A percentile compares a stretch with the other conserved stretches of the same genome.
Conservation (phyloP, 345 rosid species). For the Nasturtium officinale region DNA sequence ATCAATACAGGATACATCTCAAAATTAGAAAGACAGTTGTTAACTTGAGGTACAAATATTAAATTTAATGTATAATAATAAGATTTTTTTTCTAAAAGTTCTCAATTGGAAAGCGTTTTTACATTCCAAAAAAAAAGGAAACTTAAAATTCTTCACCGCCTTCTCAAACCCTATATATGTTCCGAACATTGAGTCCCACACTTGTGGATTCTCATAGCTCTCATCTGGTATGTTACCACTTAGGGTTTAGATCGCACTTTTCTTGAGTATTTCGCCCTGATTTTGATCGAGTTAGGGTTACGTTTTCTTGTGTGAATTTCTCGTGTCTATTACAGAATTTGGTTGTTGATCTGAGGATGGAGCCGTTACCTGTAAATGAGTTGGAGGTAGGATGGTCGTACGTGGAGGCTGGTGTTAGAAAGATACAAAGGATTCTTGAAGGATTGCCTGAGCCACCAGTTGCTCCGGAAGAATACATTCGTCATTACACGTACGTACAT, state of each 20-base stretch:
- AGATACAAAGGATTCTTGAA: constrained; percentile 68
- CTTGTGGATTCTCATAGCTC: constrained; percentile 5
- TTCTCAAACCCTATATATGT: constrained; percentile 12
- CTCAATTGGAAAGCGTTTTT: neutral
- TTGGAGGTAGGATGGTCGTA: constrained; percentile 64
- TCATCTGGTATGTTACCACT: no score
- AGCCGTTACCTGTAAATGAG: constrained; percentile 22
- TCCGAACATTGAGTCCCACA: no score
- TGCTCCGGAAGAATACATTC: constrained; percentile 50
- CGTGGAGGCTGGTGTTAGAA: constrained; percentile 58
- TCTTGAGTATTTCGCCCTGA: neutral
- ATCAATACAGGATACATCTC: no score
- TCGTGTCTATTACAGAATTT: neutral
- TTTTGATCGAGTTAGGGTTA: neutral
- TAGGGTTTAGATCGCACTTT: no score
- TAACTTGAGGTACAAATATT: no score
- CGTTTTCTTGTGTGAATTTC: neutral
- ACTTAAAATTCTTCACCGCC: constrained; percentile 14
- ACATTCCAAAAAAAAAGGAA: neutral
- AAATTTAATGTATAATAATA: neutral
- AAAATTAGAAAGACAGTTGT: neutral
- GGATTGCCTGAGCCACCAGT: constrained; percentile 51
- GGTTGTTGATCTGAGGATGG: constrained; percentile 41
- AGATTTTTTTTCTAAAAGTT: neutral
- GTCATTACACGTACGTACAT: constrained; percentile 52